These are phyloP conservation scores for Parascedosporium putredinis DNA, from an alignment of 2,329 filamentous ascomycete species.

Conservation along the genomic window DNA sequence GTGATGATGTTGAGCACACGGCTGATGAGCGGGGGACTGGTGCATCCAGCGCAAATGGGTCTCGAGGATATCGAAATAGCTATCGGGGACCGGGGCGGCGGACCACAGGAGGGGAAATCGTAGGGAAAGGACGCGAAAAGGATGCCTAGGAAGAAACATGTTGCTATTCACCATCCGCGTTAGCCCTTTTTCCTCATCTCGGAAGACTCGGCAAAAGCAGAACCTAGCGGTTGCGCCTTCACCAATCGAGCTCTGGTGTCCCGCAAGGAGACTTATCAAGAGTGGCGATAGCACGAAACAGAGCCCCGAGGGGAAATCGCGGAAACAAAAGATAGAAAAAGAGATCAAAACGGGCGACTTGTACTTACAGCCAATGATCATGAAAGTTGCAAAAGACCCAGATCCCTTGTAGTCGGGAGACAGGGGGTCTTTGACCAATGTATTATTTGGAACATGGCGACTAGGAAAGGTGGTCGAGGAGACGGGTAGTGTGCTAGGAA, in stretches of 20 bases:
- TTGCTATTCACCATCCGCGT: constrained; percentile 41
- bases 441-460: constrained; percentile 23
- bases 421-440: constrained; percentile 48
- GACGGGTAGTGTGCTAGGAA: neutral
- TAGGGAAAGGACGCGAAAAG: constrained; percentile 96
- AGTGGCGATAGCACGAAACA: too few relatives aligned
- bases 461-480: neutral
- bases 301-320: too few relatives aligned
- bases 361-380: constrained; percentile 85
- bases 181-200: too few relatives aligned
- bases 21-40: constrained; percentile 79
- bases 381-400: constrained; percentile 83
- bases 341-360: neutral
- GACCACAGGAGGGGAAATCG: constrained; percentile 87
- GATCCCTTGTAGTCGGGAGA: constrained; percentile 49
- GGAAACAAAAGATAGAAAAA: neutral
- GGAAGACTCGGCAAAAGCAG: too few relatives aligned
- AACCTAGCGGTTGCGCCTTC: too few relatives aligned
- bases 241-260: too few relatives aligned
- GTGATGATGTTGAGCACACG: constrained; percentile 93
- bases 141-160: constrained; percentile 96
- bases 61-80: constrained; percentile 79
- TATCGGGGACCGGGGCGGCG: constrained; percentile 48
- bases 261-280: too few relatives aligned
- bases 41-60: constrained; percentile 85